Percentiles rank a stretch among this genome's conserved stretches.
Conservation (phyloP, 2,329 filamentous ascomycete genomes). For the Remersonia thermophila region DNA sequence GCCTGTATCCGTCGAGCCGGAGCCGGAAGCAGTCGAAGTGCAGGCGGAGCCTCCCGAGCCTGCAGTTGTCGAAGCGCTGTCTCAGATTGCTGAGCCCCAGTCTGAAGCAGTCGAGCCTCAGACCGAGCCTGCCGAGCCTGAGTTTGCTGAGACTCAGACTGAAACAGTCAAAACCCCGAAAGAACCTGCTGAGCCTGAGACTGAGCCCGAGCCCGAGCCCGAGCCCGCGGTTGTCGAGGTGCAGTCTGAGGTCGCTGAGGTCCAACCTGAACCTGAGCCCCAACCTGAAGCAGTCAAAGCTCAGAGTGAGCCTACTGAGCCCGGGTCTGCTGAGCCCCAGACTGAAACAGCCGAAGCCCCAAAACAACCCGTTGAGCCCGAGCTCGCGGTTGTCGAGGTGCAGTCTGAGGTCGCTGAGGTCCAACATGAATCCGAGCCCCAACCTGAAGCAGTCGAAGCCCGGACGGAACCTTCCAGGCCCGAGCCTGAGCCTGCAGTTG, state of each 20-base stretch:
- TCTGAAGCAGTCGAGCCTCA: background rate
- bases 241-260: too few species aligned
- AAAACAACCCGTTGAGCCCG: background rate
- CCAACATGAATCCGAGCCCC: background rate
- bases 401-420: background rate
- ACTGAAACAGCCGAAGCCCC: background rate
- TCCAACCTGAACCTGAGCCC: background rate
- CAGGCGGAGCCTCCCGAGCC: background rate
- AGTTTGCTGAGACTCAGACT: background rate
- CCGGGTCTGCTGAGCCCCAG: background rate
- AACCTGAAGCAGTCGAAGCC: background rate
- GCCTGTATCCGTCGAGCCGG: background rate
- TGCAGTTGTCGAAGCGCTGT: background rate
- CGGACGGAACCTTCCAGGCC: background rate
- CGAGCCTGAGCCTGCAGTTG: background rate
- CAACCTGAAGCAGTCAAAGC: background rate
- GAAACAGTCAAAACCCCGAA: background rate
- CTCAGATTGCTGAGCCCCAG: background rate
- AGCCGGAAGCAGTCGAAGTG: background rate
- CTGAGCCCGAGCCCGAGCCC: too few species aligned
- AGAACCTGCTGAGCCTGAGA: too few species aligned
- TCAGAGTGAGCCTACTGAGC: background rate
- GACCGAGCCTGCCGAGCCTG: background rate
- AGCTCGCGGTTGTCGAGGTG: background rate
- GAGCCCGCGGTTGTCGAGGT: too few species aligned